These are phyloP conservation scores for Prunus mira DNA, from an alignment of 306 rosid genomes.

Conservation along the genomic window DNA sequence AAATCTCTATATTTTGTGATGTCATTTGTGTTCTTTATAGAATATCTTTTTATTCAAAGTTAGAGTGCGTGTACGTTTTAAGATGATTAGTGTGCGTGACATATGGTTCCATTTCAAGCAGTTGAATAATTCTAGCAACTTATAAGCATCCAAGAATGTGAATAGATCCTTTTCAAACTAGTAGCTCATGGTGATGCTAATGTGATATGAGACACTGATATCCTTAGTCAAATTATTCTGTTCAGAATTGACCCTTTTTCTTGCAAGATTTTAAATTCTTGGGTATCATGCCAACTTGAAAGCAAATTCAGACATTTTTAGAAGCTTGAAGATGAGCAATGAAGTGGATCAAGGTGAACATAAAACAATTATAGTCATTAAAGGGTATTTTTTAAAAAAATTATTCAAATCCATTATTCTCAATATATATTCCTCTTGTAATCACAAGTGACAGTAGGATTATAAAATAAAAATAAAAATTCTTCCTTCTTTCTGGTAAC, in stretches of 20 bases:
- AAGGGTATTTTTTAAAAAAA: neutral
- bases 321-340: neutral
- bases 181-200: neutral
- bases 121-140: neutral
- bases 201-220: neutral
- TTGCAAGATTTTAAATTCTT: neutral
- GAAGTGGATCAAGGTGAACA: neutral
- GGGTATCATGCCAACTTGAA: conserved; percentile 12
- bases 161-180: neutral
- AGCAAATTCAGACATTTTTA: neutral
- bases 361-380: neutral
- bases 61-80: neutral
- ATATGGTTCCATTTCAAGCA: neutral
- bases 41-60: neutral
- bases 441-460: neutral
- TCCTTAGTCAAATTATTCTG: conserved; percentile 20
- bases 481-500: no score
- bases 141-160: conserved; percentile 14
- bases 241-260: neutral
- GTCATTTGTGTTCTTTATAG: neutral
- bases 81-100: neutral
- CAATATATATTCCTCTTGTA: neutral
- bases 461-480: no score
- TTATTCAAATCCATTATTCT: neutral
- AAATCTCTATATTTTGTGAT: neutral